These are phyloP conservation scores for Viola pubescens DNA, from an alignment of 441 rosid genomes.

Conservation along the genomic window DNA sequence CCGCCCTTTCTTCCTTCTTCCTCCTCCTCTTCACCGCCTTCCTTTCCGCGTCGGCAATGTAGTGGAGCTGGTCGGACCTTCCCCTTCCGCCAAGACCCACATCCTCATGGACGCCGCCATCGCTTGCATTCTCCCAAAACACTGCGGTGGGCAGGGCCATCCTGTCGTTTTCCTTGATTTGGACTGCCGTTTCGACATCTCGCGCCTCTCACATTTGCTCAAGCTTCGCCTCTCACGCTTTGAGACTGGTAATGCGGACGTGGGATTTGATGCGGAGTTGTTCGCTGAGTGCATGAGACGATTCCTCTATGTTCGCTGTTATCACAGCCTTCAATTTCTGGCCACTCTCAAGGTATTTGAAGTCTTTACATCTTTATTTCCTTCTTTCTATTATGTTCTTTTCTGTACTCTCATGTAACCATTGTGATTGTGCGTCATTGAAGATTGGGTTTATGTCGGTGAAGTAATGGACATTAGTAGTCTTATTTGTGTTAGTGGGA, in stretches of 20 bases:
- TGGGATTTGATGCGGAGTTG: slow-evolving; percentile 36
- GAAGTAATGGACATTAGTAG: too few relatives aligned
- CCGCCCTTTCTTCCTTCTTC: slow-evolving; percentile 36
- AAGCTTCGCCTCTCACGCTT: slow-evolving; percentile 39
- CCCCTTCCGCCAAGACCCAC: slow-evolving; percentile 72
- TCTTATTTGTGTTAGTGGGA: too few relatives aligned
- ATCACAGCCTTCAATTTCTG: slow-evolving; percentile 57
- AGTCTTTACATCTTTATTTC: too few relatives aligned
- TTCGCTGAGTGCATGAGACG: slow-evolving; percentile 51
- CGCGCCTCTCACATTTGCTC: slow-evolving; percentile 54
- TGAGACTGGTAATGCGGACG: slow-evolving; percentile 4
- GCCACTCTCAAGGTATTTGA: slow-evolving; percentile 59
- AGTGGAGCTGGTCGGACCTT: slow-evolving; percentile 66
- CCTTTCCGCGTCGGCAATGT: slow-evolving; percentile 72
- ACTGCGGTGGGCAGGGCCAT: slow-evolving; percentile 61
- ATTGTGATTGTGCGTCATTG: too few relatives aligned
- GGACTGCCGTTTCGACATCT: slow-evolving; percentile 67
- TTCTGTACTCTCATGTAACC: too few relatives aligned
- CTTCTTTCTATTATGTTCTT: too few relatives aligned
- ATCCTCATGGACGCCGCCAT: slow-evolving; percentile 60
- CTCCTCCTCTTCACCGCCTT: slow-evolving; percentile 54
- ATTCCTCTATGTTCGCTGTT: slow-evolving; percentile 59
- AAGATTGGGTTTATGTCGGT: too few relatives aligned
- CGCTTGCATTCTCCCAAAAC: slow-evolving; percentile 60
- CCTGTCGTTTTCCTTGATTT: slow-evolving; percentile 56